phyloP scores from a whole-genome alignment of 2,329 filamentous ascomycete genomes.

The Fusarium chlamydosporum region DNA sequence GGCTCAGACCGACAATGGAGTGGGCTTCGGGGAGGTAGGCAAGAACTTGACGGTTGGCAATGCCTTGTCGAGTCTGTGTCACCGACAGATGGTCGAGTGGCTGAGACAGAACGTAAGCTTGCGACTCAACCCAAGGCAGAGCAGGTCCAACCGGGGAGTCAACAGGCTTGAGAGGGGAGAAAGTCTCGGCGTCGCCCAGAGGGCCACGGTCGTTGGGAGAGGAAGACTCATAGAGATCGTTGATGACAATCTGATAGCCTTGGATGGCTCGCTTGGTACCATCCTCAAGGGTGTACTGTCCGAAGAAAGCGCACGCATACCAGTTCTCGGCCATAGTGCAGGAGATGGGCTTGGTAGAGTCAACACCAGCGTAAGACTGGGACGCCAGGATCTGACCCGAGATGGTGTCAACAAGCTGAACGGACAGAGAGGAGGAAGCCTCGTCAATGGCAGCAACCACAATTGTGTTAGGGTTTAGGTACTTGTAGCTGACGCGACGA shows the following conservation, averaged over 20 bases:
- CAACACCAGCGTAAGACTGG: slow-evolving; percentile 78
- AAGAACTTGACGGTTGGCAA: slow-evolving; percentile 85
- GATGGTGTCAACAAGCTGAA: slow-evolving; percentile 88
- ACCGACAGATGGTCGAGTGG: slow-evolving; percentile 85
- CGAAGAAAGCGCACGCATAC: slow-evolving; percentile 88
- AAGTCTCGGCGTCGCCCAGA: slow-evolving; percentile 77
- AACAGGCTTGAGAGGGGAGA: slow-evolving; percentile 80
- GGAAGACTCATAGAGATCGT: slow-evolving; percentile 91
- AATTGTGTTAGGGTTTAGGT: slow-evolving; percentile 88
- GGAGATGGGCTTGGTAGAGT: slow-evolving; percentile 78
- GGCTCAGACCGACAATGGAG: slow-evolving; percentile 83
- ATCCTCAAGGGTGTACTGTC: slow-evolving; percentile 70
- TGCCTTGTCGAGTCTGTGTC: slow-evolving; percentile 91
- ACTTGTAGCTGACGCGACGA: slow-evolving; percentile 96
- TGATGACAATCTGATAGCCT: slow-evolving; percentile 87
- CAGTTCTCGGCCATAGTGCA: slow-evolving; percentile 93
- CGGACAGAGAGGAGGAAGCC: slow-evolving; percentile 70
- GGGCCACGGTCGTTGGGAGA: slow-evolving; percentile 87
- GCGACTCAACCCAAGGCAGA: slow-evolving; percentile 81
- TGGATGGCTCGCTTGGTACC: slow-evolving; percentile 72
- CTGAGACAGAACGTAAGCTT: slow-evolving; percentile 84
- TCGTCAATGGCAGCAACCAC: slow-evolving; percentile 79
- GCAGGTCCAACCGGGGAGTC: slow-evolving; percentile 68
- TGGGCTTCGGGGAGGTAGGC: slow-evolving; percentile 81
- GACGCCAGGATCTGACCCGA: slow-evolving; percentile 85